Conservation (phyloP, 2,329 filamentous ascomycete species). For the Aulographum hederae region DNA sequence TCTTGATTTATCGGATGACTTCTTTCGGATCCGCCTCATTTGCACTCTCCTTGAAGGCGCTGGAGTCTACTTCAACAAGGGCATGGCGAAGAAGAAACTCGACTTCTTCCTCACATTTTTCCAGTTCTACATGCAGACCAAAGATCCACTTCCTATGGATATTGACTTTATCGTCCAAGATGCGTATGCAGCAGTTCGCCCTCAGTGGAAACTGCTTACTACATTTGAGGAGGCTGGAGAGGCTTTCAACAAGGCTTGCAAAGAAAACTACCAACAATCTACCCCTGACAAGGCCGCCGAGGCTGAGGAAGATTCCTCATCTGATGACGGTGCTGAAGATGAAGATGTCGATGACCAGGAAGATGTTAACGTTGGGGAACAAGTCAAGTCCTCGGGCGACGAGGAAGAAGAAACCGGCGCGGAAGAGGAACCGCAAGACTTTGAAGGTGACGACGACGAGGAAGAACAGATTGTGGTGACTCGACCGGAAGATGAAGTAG, state of each 20-base stretch:
- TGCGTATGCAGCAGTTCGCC: constrained; percentile 65
- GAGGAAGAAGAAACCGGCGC: constrained; percentile 27
- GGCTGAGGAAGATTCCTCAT: constrained; percentile 49
- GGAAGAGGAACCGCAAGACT: constrained; percentile 27
- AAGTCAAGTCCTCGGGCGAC: constrained; percentile 29
- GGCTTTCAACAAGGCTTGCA: constrained; percentile 72
- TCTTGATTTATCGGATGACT: constrained; percentile 82
- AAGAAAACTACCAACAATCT: constrained; percentile 70
- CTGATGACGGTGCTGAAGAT: constrained; percentile 56
- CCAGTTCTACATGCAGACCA: constrained; percentile 90
- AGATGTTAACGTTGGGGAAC: constrained; percentile 5
- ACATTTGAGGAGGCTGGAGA: constrained; percentile 68
- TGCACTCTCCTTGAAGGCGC: constrained; percentile 86
- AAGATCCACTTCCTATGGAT: constrained; percentile 83
- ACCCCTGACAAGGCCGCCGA: constrained; percentile 56
- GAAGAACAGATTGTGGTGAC: constrained; percentile 89
- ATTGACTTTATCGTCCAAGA: constrained; percentile 95
- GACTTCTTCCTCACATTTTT: constrained; percentile 96
- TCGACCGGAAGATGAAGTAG: constrained; percentile 71
- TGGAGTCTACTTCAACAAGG: constrained; percentile 88
- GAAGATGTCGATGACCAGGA: constrained; percentile 34
- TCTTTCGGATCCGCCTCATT: constrained; percentile 82
- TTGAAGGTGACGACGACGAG: constrained; percentile 36
- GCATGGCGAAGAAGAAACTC: constrained; percentile 85
- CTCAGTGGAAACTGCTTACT: constrained; percentile 78